A percentile compares a stretch with the other conserved stretches of the same genome.
These are phyloP conservation scores for Tinospora cordifolia DNA, from an alignment of 164 flowering plant genomes.

Conservation along the genomic window DNA sequence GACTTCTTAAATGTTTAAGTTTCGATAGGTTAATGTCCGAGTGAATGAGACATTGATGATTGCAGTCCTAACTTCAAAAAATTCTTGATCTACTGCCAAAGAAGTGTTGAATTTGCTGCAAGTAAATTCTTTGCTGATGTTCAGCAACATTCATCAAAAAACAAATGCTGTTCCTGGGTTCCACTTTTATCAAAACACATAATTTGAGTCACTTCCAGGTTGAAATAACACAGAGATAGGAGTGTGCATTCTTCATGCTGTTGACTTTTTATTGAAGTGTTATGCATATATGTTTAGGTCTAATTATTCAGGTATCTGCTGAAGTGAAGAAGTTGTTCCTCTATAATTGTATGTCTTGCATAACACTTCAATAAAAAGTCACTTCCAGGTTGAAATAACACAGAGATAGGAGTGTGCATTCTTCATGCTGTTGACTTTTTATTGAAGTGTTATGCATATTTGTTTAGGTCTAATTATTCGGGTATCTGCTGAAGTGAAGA, in stretches of 20 bases:
- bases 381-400: too few species aligned
- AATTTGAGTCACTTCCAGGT: not conserved
- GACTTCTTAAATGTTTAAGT: not conserved
- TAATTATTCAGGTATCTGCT: too few species aligned
- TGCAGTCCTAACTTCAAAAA: not conserved
- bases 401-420: not conserved
- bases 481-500: too few species aligned
- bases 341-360: not conserved
- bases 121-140: not conserved
- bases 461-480: not conserved
- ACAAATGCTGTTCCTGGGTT: not conserved
- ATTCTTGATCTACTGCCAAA: not conserved
- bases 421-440: too few species aligned
- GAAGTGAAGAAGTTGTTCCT: too few species aligned
- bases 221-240: not conserved
- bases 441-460: not conserved
- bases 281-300: not conserved
- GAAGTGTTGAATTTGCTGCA: not conserved
- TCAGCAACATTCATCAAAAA: not conserved
- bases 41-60: not conserved
- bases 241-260: not conserved
- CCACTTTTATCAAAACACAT: too few species aligned
- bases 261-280: not conserved
- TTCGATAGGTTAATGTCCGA: constrained; percentile 3
- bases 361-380: too few species aligned